Evolutionary conservation across 2,329 filamentous ascomycete genomes (phyloP).

Genomic region (Epichloe bromicola): DNA sequence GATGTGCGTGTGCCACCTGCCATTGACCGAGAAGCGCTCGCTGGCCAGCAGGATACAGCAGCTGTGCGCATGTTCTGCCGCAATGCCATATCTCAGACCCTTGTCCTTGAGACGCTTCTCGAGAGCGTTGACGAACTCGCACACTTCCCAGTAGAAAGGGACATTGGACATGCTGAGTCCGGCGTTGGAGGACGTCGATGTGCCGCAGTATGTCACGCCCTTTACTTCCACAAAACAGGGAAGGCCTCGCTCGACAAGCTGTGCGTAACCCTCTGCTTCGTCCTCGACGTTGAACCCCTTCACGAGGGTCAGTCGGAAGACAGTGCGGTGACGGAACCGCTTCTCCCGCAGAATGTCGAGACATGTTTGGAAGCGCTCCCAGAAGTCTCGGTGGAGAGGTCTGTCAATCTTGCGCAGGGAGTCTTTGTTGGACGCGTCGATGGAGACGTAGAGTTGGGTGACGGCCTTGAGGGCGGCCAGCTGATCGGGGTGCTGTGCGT

Average conservation of each 20-base stretch:
- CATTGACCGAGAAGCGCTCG: constrained; percentile 61
- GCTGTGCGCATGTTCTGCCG: constrained; percentile 87
- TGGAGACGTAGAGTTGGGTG: constrained; percentile 92
- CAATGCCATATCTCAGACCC: constrained; percentile 76
- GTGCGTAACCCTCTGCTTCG: constrained; percentile 79
- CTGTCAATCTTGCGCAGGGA: constrained; percentile 81
- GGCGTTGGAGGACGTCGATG: constrained; percentile 67
- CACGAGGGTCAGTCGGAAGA: constrained; percentile 88
- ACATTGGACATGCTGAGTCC: constrained; percentile 96
- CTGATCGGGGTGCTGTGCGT: constrained; percentile 90
- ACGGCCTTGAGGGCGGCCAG: constrained; percentile 70
- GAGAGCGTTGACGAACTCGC: constrained; percentile 66
- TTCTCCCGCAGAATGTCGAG: constrained; percentile 78
- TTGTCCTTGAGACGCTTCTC: constrained; percentile 54
- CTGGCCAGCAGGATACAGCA: constrained; percentile 85
- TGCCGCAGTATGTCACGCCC: constrained; percentile 94
- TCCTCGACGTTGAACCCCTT: constrained; percentile 98
- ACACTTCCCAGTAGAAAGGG: constrained; percentile 86
- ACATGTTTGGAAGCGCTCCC: constrained; percentile 88
- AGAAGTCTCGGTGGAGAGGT: constrained; percentile 89
- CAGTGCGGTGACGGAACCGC: constrained; percentile 76
- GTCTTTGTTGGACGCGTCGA: constrained; percentile 86
- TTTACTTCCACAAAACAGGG: constrained; percentile 94
- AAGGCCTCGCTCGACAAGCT: constrained; percentile 71
- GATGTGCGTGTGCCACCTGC: constrained; percentile 82